Evolutionary conservation across 2,329 filamentous ascomycete genomes (phyloP), one percentile per base, ranked within the genome.

Genomic region (Neofusicoccum parvum): DNA sequence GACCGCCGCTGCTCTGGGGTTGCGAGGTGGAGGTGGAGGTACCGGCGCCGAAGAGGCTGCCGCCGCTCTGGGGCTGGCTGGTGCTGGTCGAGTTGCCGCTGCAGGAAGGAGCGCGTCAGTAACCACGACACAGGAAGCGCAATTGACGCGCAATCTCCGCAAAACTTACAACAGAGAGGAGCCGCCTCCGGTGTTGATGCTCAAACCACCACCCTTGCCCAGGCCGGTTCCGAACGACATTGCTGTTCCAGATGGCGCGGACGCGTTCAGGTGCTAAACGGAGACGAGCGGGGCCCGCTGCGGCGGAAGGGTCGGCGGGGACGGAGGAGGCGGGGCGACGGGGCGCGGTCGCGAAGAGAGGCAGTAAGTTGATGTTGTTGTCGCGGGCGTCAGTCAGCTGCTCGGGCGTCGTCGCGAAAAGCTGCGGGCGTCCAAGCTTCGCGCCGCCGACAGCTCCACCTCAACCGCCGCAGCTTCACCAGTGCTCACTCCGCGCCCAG

Each of bases 161-260:
- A 20, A 48, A 59, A 48, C 56, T 34, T 60, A 60, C 56, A 60
- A 60, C 27, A 60, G 34, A 43, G 53, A 65, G 32, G 45, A 51
- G 54, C 45, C 43, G 76, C 51, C 72, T 67, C 80, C 80, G 20
- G 85, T 87, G 71, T 86, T 87, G 71, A 87, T 81, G 66, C 80
- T 83, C 72, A 87, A 76, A 65, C 80, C 81, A 71, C 82, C 82
- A 27, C 80, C 82, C 53, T 81, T 76, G 50, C 80, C 80, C 69
- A 83, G 80, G 49, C 80, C 80, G 12, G 54, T 59, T 71, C 80
- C 70, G 75, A 79, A 65, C 20, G 64, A 43, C 64, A 65, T 65
- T 32, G n/a, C 41, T 65, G 48, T 27, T 39, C 39, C n/a, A n/a
- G 15, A 65, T 56, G 34, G 17, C 45, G 34, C 9, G 23, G 20